Evolutionary conservation across 768 basidiomycete species (phyloP).

Genomic region (Suillus spraguei): DNA sequence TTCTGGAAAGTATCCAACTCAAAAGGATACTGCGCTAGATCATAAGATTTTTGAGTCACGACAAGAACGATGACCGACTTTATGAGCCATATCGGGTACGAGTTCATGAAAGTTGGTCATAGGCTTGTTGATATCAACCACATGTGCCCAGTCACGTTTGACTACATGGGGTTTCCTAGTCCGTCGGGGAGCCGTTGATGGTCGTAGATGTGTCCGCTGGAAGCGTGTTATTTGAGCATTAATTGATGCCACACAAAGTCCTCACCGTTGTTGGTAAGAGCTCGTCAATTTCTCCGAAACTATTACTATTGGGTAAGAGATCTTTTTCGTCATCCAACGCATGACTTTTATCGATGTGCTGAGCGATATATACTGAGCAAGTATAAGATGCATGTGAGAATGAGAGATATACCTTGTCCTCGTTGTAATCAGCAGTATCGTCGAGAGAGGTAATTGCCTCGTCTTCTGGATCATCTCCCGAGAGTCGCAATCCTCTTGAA

Average conservation of each 20-base stretch:
- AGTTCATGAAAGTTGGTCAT: slow-evolving; percentile 88
- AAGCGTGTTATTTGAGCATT: slow-evolving; percentile 9
- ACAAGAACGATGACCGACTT: slow-evolving; percentile 47
- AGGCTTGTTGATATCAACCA: slow-evolving; percentile 90
- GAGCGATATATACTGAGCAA: slow-evolving; percentile 28
- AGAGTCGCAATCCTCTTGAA: slow-evolving; percentile 73
- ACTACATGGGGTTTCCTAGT: slow-evolving; percentile 50
- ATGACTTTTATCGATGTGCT: slow-evolving; percentile 22
- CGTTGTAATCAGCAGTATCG: slow-evolving; percentile 14
- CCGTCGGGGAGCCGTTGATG: slow-evolving; percentile 45
- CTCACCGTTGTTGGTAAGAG: slow-evolving; percentile 67
- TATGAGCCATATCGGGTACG: slow-evolving; percentile 95
- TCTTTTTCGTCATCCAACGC: slow-evolving; percentile 27
- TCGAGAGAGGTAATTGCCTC: slow-evolving; percentile 40
- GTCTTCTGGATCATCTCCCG: slow-evolving; percentile 55
- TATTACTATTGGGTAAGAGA: slow-evolving; percentile 17
- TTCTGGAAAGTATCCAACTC: slow-evolving; percentile 98
- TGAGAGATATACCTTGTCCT: slow-evolving; percentile 20
- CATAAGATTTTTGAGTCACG: slow-evolving; percentile 8
- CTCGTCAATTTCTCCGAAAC: slow-evolving; percentile 67
- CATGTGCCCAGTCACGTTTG: slow-evolving; percentile 98
- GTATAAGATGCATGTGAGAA: slow-evolving; percentile 10
- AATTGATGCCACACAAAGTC: not conserved
- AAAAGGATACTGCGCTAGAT: slow-evolving; percentile 82
- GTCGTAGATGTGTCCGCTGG: slow-evolving; percentile 62